Evolutionary conservation across 106 monocot genomes (phyloP).

Genomic region (Acorus gramineus): DNA sequence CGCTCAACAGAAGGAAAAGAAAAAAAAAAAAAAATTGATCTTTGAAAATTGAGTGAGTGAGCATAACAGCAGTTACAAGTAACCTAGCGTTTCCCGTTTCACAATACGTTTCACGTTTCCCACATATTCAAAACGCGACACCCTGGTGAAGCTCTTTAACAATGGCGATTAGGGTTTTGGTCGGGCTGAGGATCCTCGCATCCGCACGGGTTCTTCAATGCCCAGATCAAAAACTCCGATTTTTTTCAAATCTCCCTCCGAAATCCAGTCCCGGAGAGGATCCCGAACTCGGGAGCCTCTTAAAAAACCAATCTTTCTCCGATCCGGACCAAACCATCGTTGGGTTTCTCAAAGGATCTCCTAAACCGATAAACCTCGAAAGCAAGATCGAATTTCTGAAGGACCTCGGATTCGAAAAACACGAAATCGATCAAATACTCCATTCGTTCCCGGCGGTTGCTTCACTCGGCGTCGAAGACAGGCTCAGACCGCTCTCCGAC

Average conservation of each 20-base stretch:
- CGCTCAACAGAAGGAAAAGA: too few relatives aligned
- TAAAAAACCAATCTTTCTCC: conserved; percentile 16
- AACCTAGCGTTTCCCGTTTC: too few relatives aligned
- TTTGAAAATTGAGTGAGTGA: too few relatives aligned
- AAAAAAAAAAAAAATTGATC: too few relatives aligned
- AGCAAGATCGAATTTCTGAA: conserved; percentile 29
- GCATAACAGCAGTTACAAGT: too few relatives aligned
- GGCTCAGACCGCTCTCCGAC: conserved; percentile 45
- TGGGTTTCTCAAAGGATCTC: conserved; percentile 19
- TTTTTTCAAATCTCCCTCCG: conserved; percentile 7
- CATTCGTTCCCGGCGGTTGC: conserved; percentile 32
- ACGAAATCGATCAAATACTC: conserved; percentile 35
- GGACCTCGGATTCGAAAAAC: conserved; percentile 13
- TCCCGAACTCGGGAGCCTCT: not conserved
- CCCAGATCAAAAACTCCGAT: conserved; percentile 11
- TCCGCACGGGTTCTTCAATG: not conserved
- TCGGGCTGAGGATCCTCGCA: conserved; percentile 9
- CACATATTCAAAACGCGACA: too few relatives aligned
- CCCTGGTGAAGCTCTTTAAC: too few relatives aligned
- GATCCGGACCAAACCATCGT: conserved; percentile 7
- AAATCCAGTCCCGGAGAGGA: not conserved
- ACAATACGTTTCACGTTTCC: too few relatives aligned
- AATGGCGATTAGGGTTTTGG: conserved; percentile 24
- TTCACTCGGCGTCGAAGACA: conserved; percentile 10
- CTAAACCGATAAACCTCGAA: conserved; percentile 14